Conservation (phyloP, 306 rosid species). For the Parietaria judaica region DNA sequence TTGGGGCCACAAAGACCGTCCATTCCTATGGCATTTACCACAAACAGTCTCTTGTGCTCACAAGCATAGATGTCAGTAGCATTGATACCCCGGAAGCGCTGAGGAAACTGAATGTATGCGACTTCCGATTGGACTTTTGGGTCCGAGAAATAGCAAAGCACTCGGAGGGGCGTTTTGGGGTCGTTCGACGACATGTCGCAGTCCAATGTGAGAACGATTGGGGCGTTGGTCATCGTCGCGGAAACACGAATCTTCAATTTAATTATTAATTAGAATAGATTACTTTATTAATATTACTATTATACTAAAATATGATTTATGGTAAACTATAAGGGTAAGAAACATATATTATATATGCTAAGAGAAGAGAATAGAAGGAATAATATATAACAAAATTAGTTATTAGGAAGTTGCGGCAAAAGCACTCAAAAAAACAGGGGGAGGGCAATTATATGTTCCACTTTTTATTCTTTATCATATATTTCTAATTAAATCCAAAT, state of each 20-base stretch:
- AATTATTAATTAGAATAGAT: too few relatives aligned
- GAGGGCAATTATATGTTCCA: too few relatives aligned
- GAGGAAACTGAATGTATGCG: slow-evolving; percentile 33
- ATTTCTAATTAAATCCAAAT: too few relatives aligned
- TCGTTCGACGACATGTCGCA: slow-evolving; percentile 43
- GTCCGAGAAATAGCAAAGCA: slow-evolving; percentile 26
- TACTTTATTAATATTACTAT: background rate
- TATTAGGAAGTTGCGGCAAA: too few relatives aligned
- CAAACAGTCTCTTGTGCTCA: slow-evolving; percentile 3
- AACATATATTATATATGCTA: background rate
- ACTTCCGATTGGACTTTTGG: background rate
- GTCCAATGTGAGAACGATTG: slow-evolving; percentile 26
- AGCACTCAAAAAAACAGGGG: too few relatives aligned
- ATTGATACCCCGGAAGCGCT: slow-evolving; percentile 24
- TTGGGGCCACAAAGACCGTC: slow-evolving; percentile 27
- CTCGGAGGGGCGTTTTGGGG: slow-evolving; percentile 25
- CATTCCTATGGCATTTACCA: slow-evolving; percentile 18
- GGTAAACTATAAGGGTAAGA: too few relatives aligned
- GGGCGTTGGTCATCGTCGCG: slow-evolving; percentile 36
- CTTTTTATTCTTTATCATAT: too few relatives aligned
- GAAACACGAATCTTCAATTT: slow-evolving; percentile 34
- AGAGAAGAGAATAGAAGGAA: background rate
- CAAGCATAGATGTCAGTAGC: slow-evolving; percentile 20
- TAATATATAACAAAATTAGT: too few relatives aligned
- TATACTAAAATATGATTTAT: background rate